Percentiles rank a stretch among this genome's conserved stretches.
Evolutionary conservation across 2,329 filamentous ascomycete species (phyloP).

Genomic region (Gaeumannomyces tritici): DNA sequence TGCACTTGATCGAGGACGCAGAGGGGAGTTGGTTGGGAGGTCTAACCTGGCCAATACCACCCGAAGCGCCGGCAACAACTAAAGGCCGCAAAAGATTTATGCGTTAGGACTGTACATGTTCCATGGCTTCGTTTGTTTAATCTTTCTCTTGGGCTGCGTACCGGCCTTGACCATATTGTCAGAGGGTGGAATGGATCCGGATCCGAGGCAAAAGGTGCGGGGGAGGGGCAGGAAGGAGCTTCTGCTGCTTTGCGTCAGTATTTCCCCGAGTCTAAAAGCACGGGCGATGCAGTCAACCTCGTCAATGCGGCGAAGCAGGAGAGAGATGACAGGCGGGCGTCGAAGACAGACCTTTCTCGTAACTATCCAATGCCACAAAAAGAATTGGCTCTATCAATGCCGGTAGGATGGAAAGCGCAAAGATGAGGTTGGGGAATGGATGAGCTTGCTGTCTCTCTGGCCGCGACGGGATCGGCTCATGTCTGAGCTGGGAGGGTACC

Average conservation of each 20-base stretch:
- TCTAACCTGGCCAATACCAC: slow-evolving; percentile 93
- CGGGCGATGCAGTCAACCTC: not conserved
- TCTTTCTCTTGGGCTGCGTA: slow-evolving; percentile 10
- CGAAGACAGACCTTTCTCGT: not conserved
- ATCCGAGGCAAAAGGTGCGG: slow-evolving; percentile 8
- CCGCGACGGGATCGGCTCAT: not conserved
- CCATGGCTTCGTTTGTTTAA: not conserved
- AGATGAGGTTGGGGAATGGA: not conserved
- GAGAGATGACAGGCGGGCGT: not conserved
- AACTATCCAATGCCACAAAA: not conserved
- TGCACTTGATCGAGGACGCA: not conserved
- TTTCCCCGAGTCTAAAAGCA: not conserved
- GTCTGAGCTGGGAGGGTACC: not conserved
- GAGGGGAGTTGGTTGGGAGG: not conserved
- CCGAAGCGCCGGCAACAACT: slow-evolving; percentile 90
- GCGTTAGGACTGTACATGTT: not conserved
- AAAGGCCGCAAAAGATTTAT: slow-evolving; percentile 9
- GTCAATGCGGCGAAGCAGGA: not conserved
- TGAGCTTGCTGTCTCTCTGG: not conserved
- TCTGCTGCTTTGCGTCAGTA: not conserved
- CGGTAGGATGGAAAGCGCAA: not conserved
- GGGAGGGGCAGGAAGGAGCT: slow-evolving; percentile 13
- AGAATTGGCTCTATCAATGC: not conserved
- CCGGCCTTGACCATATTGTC: slow-evolving; percentile 29
- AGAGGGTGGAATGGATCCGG: slow-evolving; percentile 1